phyloP scores from a whole-genome alignment of 1,284 basidiomycete genomes.

The Sanguinoderma infundibulare region DNA sequence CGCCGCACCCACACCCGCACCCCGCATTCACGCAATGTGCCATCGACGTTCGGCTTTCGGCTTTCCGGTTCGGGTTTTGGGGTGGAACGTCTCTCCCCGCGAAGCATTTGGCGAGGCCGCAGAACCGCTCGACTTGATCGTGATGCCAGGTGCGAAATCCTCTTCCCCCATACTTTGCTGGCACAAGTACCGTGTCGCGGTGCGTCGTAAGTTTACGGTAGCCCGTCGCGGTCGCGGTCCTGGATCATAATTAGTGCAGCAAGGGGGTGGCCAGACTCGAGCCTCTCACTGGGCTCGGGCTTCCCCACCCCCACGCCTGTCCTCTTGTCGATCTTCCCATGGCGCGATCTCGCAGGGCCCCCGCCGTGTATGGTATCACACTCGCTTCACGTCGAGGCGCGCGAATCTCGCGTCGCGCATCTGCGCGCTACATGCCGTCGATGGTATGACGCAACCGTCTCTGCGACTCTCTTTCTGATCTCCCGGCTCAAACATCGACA shows the following conservation, averaged over 20 bases:
- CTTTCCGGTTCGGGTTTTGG: too few species aligned
- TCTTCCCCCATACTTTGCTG: background rate
- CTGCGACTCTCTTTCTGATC: background rate
- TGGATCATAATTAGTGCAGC: too few species aligned
- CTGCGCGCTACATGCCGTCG: background rate
- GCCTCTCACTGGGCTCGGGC: background rate
- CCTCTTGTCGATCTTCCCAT: conserved; percentile 14
- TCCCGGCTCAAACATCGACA: too few species aligned
- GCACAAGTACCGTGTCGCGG: background rate
- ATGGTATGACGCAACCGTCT: background rate
- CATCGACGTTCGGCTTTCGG: too few species aligned
- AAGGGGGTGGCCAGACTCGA: too few species aligned
- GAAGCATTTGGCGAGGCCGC: conserved; percentile 49
- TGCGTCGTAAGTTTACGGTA: background rate
- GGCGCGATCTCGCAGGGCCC: background rate
- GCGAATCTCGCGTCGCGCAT: background rate
- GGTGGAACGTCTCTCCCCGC: background rate
- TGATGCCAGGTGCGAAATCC: conserved; percentile 62
- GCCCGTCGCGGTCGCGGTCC: background rate
- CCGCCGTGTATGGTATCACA: conserved; percentile 5
- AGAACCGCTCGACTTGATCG: conserved; percentile 62
- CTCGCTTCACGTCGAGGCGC: too few species aligned
- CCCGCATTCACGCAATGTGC: conserved; percentile 1
- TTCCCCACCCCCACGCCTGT: conserved; percentile 1
- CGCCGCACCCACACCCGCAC: conserved; percentile 3